Evolutionary conservation across 495 filamentous ascomycete species (phyloP).

Genomic region (Saxispiralis lemnorum): DNA sequence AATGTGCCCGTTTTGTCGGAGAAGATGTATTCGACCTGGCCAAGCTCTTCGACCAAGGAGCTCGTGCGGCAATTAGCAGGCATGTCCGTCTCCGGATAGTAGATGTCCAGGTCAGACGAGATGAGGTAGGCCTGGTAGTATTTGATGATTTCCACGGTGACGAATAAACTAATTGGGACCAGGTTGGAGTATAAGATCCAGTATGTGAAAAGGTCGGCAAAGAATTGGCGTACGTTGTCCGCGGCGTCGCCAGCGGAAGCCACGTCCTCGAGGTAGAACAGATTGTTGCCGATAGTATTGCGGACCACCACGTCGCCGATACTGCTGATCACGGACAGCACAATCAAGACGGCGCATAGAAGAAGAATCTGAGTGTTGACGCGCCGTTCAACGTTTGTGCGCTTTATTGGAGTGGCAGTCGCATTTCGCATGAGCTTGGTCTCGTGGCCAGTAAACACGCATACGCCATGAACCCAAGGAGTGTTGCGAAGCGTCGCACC

Average conservation of each 20-base stretch:
- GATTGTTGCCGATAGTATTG: constrained; percentile 34
- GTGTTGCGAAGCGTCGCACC: constrained; percentile 93
- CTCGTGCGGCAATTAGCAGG: constrained; percentile 91
- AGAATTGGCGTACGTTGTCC: constrained; percentile 44
- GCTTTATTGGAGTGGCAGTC: constrained; percentile 92
- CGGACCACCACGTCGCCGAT: constrained; percentile 77
- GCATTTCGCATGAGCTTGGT: constrained; percentile 99
- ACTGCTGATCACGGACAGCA: constrained; percentile 72
- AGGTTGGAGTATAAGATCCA: constrained; percentile 98
- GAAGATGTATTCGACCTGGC: constrained; percentile 97
- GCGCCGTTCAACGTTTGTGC: constrained; percentile 81
- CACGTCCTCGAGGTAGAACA: constrained; percentile 48
- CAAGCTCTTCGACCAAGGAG: constrained; percentile 89
- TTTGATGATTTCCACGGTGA: constrained; percentile 94
- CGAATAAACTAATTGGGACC: constrained; percentile 93
- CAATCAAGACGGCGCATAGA: constrained; percentile 67
- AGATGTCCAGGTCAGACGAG: constrained; percentile 93
- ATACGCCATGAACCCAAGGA: constrained; percentile 90
- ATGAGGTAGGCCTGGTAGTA: constrained; percentile 95
- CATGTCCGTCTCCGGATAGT: constrained; percentile 88
- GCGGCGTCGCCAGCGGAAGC: constrained; percentile 30
- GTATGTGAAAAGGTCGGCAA: constrained; percentile 90
- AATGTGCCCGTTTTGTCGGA: constrained; percentile 98
- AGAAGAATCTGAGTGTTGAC: constrained; percentile 87
- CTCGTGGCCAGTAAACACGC: constrained; percentile 96